Evolutionary conservation across 2,329 filamentous ascomycete genomes (phyloP), one percentile per base, ranked within the genome.

Genomic region (Pseudopyricularia javanii): DNA sequence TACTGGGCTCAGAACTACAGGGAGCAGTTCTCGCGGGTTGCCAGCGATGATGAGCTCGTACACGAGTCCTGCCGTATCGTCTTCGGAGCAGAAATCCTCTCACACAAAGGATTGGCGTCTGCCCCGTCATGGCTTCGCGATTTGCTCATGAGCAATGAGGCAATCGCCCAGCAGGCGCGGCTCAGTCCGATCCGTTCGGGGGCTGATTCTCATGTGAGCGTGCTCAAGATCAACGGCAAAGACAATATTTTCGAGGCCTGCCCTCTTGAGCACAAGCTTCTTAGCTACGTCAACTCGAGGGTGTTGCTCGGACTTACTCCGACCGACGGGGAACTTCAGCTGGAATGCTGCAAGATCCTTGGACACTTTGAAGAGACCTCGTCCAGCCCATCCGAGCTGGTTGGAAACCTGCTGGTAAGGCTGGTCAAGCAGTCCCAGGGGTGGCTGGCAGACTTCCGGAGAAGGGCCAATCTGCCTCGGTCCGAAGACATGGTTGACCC

Each of bases 41-140:
- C 74, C 2, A 74, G 69, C 5, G 79, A 83, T 54, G 68, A 72
- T 12, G 74, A 80, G 50, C 63, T 83, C 52, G 74, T 76, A 55
- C 61, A 73, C n/a, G 78, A 82, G 62, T 78, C 78, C n/a, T 79
- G 76, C 49, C 72, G 74, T 54, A 74, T 83, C 56, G 70, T 83
- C 57, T 77, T 75, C 56, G 77, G 73, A 6, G 70, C 75, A 20
- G 78, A 82, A 58, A 64, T 72, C 50, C 60, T 70, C 45, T 74
- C 71, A 3, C 63, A 67, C 15, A 67, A 67, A 22, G 65, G 64
- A 1, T 66, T 67, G 40, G 55, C 70, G 7, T 55, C 71, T 1
- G 57, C 62, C 7, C 55, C 64, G 1, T 74, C 72, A 2, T 84
- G 80, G 80, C 70, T 84, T 52, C 74, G 76, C 56, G 80, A 83